These are phyloP conservation scores for Komagataella mondaviorum DNA, from an alignment of 805 yeast genomes.

Conservation along the genomic window DNA sequence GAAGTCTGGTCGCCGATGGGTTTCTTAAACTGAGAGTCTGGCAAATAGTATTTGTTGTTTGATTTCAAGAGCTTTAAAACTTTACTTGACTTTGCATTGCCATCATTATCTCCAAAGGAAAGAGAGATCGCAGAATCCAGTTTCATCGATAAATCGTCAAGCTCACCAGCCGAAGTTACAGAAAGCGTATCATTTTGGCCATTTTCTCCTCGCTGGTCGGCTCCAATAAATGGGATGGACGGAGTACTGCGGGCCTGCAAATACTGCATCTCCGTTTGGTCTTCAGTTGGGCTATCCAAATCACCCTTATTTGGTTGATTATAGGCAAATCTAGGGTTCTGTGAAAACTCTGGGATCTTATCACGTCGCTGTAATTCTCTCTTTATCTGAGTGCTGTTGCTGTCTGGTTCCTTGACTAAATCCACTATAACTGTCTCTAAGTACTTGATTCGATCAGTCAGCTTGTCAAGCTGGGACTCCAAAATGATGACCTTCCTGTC, in stretches of 20 bases:
- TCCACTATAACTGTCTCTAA: constrained; percentile 10
- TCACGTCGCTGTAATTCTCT: not conserved
- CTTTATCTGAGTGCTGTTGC: not conserved
- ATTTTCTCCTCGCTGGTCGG: not conserved
- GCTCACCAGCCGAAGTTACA: not conserved
- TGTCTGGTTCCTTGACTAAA: not conserved
- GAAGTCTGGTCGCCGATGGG: constrained; percentile 6
- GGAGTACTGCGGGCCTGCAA: not conserved
- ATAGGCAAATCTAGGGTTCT: not conserved
- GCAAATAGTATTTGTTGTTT: constrained; percentile 1
- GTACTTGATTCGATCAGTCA: constrained; percentile 11
- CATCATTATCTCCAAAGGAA: constrained; percentile 14
- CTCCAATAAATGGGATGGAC: not conserved
- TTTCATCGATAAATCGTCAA: constrained; percentile 3
- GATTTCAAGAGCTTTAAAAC: not conserved
- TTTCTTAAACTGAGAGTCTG: constrained; percentile 5
- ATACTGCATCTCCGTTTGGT: not conserved
- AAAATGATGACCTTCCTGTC: constrained; percentile 16
- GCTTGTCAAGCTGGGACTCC: constrained; percentile 13
- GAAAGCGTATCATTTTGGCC: not conserved
- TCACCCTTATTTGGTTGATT: not conserved
- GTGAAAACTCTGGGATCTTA: not conserved
- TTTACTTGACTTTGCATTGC: not conserved
- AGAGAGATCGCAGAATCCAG: constrained; percentile 13
- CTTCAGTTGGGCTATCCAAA: not conserved